Base-by-base conservation (phyloP, 2,329 filamentous ascomycete species). In the Aspergillus melleus region DNA sequence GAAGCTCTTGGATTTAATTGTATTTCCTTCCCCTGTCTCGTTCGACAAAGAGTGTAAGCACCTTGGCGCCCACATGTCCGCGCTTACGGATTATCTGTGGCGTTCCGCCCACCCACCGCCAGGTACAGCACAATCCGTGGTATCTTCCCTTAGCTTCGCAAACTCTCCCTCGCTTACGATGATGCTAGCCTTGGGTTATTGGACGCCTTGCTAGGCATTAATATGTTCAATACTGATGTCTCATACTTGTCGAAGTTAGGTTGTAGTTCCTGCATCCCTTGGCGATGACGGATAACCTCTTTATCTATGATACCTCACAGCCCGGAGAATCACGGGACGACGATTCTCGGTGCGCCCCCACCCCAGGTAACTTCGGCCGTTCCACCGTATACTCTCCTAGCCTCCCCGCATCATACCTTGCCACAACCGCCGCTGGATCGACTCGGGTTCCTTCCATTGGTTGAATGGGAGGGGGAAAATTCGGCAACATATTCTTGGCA, bases 401-500 rank as follows among this genome's bases (percentile, higher is more conserved):
- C 57, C 60, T 32, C 52, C 58, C 60, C 50, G 50, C 16, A 62
- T 57, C 51, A 44, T 60, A 57, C 54, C 54, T 61, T 54, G 42
- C 56, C 16, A 56, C 53, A 36, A 32, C 30, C 30, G 19, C 52
- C 58, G 59, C 22, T 51, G 2, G 50, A 61, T 58, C 22, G 57
- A 22, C 63, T 63, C 29, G 46, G 58, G 20, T 63, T 61, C 44
- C 55, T 63, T 20, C 61, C 57, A 32, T 62, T 65, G 19, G 47
- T 47, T 49, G 52, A 66, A 59, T 65, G 55, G 61, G 55, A 62
- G 49, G 22, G 8, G 30, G 30, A 32, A 32, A 32, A 10, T 32
- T 11, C 1, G 30, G 30, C 30, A 32, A 32, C 30, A 32, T 32
- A 32, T 32, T 32, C 30, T 32, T 32, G 30, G 30, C 30, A 32